phyloP scores from a whole-genome alignment of 78 protist species.

The Dictyostelium firmibasis region DNA sequence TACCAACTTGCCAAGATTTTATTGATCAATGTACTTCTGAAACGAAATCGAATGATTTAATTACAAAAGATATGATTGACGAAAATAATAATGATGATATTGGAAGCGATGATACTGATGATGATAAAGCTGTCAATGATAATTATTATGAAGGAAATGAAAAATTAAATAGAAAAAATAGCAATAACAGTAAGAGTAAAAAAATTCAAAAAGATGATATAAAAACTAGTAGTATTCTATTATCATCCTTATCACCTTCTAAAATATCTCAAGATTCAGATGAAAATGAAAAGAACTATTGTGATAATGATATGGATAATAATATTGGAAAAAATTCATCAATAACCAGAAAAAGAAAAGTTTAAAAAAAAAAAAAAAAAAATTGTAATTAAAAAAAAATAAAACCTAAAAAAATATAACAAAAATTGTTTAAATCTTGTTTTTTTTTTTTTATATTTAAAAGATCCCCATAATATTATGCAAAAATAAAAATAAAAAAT shows the following conservation, averaged over 20 bases:
- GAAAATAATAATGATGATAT: not conserved
- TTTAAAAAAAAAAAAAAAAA: not conserved
- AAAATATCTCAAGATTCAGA: not conserved
- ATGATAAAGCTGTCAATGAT: not conserved
- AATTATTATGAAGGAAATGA: not conserved
- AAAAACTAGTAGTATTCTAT: not conserved
- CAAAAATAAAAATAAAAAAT: too few relatives aligned
- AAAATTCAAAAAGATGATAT: not conserved
- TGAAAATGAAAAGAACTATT: not conserved
- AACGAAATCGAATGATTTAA: not conserved
- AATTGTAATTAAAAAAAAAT: not conserved
- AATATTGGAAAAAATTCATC: not conserved
- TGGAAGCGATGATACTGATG: not conserved
- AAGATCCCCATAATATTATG: too few relatives aligned
- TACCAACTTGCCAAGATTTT: constrained; percentile 19
- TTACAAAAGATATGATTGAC: not conserved
- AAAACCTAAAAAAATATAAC: not conserved
- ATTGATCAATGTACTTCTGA: constrained; percentile 4
- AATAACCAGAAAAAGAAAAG: not conserved
- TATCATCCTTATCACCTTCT: not conserved
- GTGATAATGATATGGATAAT: not conserved
- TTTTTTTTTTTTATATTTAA: too few relatives aligned
- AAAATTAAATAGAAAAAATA: not conserved
- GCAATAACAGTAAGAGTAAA: not conserved
- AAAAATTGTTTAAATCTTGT: too few relatives aligned